These are phyloP conservation scores for Mallotus repandus DNA, from an alignment of 441 rosid species.

Conservation along the genomic window DNA sequence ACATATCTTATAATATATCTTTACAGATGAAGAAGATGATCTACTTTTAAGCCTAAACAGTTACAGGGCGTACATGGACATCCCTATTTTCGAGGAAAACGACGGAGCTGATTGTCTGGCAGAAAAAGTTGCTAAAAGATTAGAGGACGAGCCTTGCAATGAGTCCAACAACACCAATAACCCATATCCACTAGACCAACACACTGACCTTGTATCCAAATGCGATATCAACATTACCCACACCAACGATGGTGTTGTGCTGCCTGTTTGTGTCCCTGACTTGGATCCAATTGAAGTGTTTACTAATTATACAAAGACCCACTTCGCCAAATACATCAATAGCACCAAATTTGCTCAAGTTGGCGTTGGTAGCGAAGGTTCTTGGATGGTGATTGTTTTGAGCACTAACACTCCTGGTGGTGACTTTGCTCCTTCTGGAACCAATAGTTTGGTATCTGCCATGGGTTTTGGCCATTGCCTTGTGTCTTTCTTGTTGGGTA, in stretches of 20 bases:
- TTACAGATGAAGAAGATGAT: conserved; percentile 29
- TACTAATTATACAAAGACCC: conserved; percentile 65
- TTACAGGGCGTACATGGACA: conserved; percentile 44
- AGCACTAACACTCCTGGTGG: conserved; percentile 46
- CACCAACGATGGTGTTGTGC: conserved; percentile 47
- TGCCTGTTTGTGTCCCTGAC: conserved; percentile 65
- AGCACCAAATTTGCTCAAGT: conserved; percentile 53
- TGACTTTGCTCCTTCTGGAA: conserved; percentile 39
- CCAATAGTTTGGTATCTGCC: not conserved
- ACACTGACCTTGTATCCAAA: conserved; percentile 41
- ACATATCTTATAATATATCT: not conserved
- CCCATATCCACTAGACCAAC: conserved; percentile 35
- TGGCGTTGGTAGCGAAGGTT: conserved; percentile 60
- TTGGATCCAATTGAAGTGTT: conserved; percentile 54
- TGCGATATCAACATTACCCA: conserved; percentile 53
- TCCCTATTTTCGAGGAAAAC: conserved; percentile 46
- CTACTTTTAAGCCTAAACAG: conserved; percentile 72
- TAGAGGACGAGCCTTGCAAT: conserved; percentile 50
- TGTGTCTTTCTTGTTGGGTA: conserved; percentile 14
- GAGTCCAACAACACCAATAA: conserved; percentile 23
- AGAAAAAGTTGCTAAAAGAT: conserved; percentile 44
- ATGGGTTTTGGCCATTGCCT: conserved; percentile 20
- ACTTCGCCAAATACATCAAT: conserved; percentile 46
- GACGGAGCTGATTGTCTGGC: conserved; percentile 63
- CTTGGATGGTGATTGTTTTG: conserved; percentile 73